A percentile compares a stretch with the other conserved stretches of the same genome.
Evolutionary conservation across 2,329 filamentous ascomycete species (phyloP).

Genomic region (Elsinoe australis): DNA sequence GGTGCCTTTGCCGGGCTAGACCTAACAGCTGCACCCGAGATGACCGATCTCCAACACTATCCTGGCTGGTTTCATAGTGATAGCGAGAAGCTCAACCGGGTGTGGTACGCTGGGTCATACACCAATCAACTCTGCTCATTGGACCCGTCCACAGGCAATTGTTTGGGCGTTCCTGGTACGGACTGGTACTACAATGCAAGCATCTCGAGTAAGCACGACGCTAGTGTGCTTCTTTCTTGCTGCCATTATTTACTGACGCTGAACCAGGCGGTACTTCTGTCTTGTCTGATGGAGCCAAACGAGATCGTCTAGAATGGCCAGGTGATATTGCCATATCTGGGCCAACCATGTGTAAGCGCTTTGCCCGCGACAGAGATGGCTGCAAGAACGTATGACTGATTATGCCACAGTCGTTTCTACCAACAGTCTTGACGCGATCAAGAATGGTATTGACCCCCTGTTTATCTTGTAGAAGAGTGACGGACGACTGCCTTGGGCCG

Average conservation of each 20-base stretch:
- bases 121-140: neutral
- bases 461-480: slow-evolving; percentile 28
- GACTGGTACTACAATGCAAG: slow-evolving; percentile 32
- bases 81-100: slow-evolving; percentile 37
- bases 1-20: neutral
- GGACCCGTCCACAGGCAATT: neutral
- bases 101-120: slow-evolving; percentile 37
- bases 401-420: slow-evolving; percentile 40
- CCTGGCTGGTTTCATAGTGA: slow-evolving; percentile 37
- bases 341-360: slow-evolving; percentile 36
- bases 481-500: slow-evolving; percentile 23
- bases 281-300: slow-evolving; percentile 46
- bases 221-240: no score
- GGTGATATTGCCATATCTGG: slow-evolving; percentile 52
- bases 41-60: slow-evolving; percentile 1
- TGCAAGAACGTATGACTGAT: neutral
- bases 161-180: neutral
- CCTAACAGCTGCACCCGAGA: neutral
- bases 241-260: no score
- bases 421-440: slow-evolving; percentile 45
- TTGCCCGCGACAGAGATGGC: neutral
- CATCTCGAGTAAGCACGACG: slow-evolving; percentile 25
- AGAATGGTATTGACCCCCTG: slow-evolving; percentile 38
- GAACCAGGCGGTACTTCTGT: slow-evolving; percentile 24
- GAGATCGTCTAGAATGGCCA: slow-evolving; percentile 51